Percentiles rank a stretch among this genome's conserved stretches.
Conservation (phyloP, 495 filamentous ascomycete genomes). For the Penicillium chermesinum region DNA sequence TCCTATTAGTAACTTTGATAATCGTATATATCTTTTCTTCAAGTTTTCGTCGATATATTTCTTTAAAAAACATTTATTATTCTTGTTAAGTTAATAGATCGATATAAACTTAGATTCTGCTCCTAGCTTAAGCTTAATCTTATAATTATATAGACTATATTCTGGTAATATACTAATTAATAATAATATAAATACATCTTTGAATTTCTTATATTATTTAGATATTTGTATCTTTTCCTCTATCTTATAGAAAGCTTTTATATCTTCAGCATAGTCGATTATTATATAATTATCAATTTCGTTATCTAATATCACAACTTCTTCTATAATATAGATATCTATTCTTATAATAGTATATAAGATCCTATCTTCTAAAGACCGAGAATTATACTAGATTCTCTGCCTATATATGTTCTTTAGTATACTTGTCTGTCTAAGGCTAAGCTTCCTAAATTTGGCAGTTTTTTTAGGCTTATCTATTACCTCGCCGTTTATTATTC, state of each 20-base stretch:
- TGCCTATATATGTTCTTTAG: neutral
- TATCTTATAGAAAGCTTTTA: neutral
- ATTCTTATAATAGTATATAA: neutral
- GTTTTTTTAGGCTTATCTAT: neutral
- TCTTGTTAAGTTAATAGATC: slow-evolving; percentile 13
- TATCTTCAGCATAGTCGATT: neutral
- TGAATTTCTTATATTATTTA: neutral
- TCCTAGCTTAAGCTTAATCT: slow-evolving; percentile 5
- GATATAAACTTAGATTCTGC: slow-evolving; percentile 3
- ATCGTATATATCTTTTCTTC: slow-evolving; percentile 10
- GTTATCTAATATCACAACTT: neutral
- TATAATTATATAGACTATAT: neutral
- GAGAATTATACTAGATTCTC: neutral
- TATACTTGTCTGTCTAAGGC: neutral
- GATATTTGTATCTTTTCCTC: neutral
- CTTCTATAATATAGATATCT: neutral
- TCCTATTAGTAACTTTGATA: slow-evolving; percentile 8
- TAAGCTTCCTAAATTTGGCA: neutral
- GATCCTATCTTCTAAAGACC: neutral
- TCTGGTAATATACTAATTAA: neutral
- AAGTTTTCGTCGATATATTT: slow-evolving; percentile 20
- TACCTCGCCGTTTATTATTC: neutral
- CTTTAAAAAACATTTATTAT: slow-evolving; percentile 2
- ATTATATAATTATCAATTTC: neutral
- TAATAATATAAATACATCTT: slow-evolving; percentile 1